Percentiles rank a stretch among this genome's conserved stretches.
phyloP scores from a whole-genome alignment of 192 early-diverging fungal genomes.

The Dissophora globulifera region DNA sequence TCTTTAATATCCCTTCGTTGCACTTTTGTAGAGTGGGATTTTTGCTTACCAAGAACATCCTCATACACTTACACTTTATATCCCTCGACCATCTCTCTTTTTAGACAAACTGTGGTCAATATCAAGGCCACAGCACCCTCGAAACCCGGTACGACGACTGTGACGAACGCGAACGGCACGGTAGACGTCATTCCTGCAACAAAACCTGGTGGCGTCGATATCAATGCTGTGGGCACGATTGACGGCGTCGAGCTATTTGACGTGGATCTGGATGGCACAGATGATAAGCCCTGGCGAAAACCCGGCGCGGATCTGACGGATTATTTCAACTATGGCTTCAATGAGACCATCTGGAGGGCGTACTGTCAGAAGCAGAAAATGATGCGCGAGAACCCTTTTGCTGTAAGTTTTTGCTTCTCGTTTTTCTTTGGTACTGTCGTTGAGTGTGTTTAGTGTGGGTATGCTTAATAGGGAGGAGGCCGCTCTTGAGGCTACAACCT shows the following conservation, averaged over 20 bases:
- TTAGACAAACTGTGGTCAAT: slow-evolving; percentile 55
- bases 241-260: slow-evolving; percentile 89
- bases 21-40: too few species aligned
- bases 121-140: slow-evolving; percentile 56
- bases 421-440: too few species aligned
- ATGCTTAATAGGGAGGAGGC: too few species aligned
- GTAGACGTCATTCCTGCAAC: slow-evolving; percentile 54
- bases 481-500: too few species aligned
- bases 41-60: too few species aligned
- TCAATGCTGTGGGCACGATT: slow-evolving; percentile 78
- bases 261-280: slow-evolving; percentile 89
- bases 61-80: neutral
- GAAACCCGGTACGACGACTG: slow-evolving; percentile 46
- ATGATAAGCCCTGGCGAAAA: slow-evolving; percentile 98
- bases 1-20: too few species aligned
- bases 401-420: slow-evolving; percentile 6
- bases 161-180: slow-evolving; percentile 47
- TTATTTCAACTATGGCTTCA: slow-evolving; percentile 99
- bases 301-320: slow-evolving; percentile 96
- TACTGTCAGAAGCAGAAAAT: slow-evolving; percentile 95
- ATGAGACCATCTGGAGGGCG: slow-evolving; percentile 93
- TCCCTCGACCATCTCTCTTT: neutral
- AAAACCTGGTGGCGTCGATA: slow-evolving; percentile 61
- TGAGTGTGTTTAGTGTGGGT: too few species aligned
- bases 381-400: slow-evolving; percentile 75